Percentiles rank a stretch among this genome's conserved stretches.
Evolutionary conservation across 2,329 filamentous ascomycete species (phyloP).

Genomic region (Zelopaecilomyces penicillatus): DNA sequence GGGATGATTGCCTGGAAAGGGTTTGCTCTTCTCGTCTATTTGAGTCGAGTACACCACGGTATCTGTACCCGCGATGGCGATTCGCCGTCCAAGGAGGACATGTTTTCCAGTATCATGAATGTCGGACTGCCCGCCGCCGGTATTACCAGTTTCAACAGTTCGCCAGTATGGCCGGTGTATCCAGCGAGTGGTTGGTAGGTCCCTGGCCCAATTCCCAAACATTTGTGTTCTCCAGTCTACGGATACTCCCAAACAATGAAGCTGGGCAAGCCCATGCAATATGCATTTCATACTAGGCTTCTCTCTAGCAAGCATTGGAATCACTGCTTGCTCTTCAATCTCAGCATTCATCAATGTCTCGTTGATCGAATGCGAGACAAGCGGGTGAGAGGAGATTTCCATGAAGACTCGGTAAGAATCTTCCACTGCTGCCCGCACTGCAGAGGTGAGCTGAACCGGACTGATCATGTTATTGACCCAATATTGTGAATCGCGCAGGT

Average conservation of each 20-base stretch:
- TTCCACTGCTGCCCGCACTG: slow-evolving; percentile 4
- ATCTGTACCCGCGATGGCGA: slow-evolving; percentile 3
- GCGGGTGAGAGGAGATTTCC: slow-evolving; percentile 7
- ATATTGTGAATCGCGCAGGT: slow-evolving; percentile 4
- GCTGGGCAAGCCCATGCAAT: neutral
- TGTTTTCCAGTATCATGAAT: slow-evolving; percentile 6
- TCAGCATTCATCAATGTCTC: slow-evolving; percentile 4
- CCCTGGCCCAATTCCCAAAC: no score
- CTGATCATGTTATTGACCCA: slow-evolving; percentile 11
- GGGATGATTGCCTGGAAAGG: slow-evolving; percentile 7
- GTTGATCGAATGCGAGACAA: slow-evolving; percentile 6
- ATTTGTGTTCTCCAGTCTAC: no score
- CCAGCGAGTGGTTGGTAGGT: no score
- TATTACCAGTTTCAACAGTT: no score
- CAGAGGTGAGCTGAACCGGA: slow-evolving; percentile 5
- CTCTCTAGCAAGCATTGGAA: no score
- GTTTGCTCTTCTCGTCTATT: slow-evolving; percentile 5
- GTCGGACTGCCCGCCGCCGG: no score
- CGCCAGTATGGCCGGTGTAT: no score
- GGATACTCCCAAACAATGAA: no score
- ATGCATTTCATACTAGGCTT: no score
- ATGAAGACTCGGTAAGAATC: slow-evolving; percentile 8
- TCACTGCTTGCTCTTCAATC: neutral
- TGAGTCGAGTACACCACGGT: slow-evolving; percentile 3
- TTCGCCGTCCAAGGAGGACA: slow-evolving; percentile 4